Percentiles rank a stretch among this genome's conserved stretches.
phyloP scores from a whole-genome alignment of 129 eudicot species.

The Artemisia annua region DNA sequence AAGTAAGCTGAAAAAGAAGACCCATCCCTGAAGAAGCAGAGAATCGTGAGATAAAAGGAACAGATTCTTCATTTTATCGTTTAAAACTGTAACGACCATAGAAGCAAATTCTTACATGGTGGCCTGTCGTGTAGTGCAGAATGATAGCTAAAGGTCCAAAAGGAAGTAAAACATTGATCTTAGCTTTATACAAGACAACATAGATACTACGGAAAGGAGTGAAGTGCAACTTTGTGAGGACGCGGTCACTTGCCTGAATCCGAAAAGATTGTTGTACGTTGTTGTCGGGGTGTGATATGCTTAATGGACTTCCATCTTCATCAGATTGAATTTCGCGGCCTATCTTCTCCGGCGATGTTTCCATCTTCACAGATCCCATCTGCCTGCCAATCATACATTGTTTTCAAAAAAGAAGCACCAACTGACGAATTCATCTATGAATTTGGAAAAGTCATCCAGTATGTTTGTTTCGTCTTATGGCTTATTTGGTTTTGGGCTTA shows the following conservation, averaged over 20 bases:
- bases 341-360: background rate
- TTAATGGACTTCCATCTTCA: conserved; percentile 6
- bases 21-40: conserved; percentile 11
- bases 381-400: background rate
- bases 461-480: too few species aligned
- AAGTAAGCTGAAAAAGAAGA: conserved; percentile 14
- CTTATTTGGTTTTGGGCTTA: too few species aligned
- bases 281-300: background rate
- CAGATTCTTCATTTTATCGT: background rate
- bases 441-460: background rate
- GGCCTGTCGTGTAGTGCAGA: background rate
- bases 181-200: conserved; percentile 6
- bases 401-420: too few species aligned
- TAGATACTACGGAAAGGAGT: conserved; percentile 7
- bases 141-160: conserved; percentile 6
- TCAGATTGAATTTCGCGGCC: background rate
- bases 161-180: background rate
- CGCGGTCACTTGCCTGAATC: background rate
- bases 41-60: background rate
- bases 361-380: conserved; percentile 5
- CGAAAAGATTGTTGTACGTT: background rate
- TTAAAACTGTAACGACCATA: background rate
- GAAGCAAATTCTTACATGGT: background rate
- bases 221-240: background rate
- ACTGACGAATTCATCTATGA: background rate